Percentiles rank a stretch among this genome's conserved stretches.
Conservation (phyloP, 768 basidiomycete genomes). For the Mycena galopus region DNA sequence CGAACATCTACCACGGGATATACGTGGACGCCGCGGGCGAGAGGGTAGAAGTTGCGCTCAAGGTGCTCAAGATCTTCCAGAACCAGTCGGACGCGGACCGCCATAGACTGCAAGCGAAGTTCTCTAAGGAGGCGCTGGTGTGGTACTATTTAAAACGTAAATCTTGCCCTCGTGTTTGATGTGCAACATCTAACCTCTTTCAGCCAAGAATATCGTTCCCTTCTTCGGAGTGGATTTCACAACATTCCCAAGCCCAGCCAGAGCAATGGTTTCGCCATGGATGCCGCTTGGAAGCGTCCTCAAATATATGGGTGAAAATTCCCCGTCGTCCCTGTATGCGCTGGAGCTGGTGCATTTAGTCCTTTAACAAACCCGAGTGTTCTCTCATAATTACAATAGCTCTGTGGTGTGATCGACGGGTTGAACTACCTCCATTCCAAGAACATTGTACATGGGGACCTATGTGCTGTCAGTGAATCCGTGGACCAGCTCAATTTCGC, state of each 20-base stretch:
- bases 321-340: not conserved
- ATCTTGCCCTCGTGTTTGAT: not conserved
- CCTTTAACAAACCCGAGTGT: not conserved
- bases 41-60: not conserved
- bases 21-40: not conserved
- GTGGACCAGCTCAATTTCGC: not conserved
- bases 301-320: not conserved
- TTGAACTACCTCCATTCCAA: not conserved
- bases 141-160: not conserved
- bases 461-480: not conserved
- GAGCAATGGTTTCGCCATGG: not conserved
- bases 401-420: not conserved
- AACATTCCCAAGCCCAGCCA: not conserved
- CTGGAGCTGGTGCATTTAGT: not conserved
- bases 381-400: not conserved
- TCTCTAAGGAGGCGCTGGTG: not conserved
- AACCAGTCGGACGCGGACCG: not conserved
- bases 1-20: not conserved
- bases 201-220: not conserved
- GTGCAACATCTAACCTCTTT: not conserved
- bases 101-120: not conserved
- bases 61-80: not conserved
- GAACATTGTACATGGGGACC: not conserved
- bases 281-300: not conserved
- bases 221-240: not conserved